Evolutionary conservation across 108 stramenopile genomes (phyloP), one percentile per base, ranked within the genome.

Genomic region (Hondaea fermentalgiana): DNA sequence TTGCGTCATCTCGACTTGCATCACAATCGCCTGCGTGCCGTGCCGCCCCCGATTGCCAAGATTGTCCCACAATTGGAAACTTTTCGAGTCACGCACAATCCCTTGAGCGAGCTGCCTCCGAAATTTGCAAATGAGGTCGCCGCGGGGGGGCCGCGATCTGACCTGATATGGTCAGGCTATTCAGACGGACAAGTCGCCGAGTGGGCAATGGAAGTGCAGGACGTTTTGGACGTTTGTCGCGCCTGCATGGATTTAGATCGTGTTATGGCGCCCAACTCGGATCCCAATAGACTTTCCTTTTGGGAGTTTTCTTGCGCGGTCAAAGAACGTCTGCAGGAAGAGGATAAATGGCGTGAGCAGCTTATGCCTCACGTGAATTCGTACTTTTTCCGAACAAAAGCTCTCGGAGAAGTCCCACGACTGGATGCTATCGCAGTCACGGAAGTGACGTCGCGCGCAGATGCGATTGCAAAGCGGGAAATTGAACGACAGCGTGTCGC

Each of bases 311-410:
- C 45, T 12, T 45, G 6, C 49, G 8, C 51, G 6, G 76, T 83
- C 4, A 83, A 83, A 23, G 51, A 23, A 12, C 12, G 51, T 6
- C 45, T 83, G 6, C 6, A 28, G 76, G 49, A 43, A 12, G 51
- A 53, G 25, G 76, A 45, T 3, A 47, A 25, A 23, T 83, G 76
- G 76, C 76, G 76, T 6, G 76, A 83, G 45, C 49, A 83, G n/a
- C 76, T 83, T 17, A 83, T 83, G 76, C n/a, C 45, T 0, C 76
- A 83, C 76, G 76, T 83, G 19, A 53, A 83, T 83, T 47, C 76
- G 6, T 83, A 45, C 49, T 83, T 53, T 23, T 83, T 83, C 23
- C 45, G 28, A 12, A 35, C 76, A 6, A 83, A 83, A 45, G 51
- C 49, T 45, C n/a, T 53, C 0, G 76, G 76, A 6, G 76, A 83